Percentiles rank a stretch among this genome's conserved stretches.
phyloP scores from a whole-genome alignment of 83 land plant species.

The Picea abies region DNA sequence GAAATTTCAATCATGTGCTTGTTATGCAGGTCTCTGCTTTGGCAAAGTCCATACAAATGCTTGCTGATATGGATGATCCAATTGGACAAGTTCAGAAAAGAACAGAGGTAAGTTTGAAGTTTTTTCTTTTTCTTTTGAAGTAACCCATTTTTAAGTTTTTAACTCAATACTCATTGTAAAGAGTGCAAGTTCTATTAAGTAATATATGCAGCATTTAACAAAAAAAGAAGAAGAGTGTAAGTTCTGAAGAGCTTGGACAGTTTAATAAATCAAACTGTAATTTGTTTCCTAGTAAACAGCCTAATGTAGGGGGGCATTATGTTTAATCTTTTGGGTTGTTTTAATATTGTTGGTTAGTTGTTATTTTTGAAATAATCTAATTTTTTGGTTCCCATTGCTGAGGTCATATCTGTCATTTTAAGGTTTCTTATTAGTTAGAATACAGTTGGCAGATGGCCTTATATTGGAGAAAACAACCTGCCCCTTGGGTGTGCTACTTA shows the following conservation, averaged over 20 bases:
- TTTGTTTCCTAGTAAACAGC: not conserved
- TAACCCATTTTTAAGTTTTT: not conserved
- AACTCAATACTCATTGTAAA: not conserved
- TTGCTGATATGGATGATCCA: slow-evolving; percentile 97
- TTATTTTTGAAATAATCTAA: not conserved
- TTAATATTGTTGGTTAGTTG: not conserved
- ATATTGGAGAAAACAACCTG: slow-evolving; percentile 82
- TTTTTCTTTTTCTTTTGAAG: not conserved
- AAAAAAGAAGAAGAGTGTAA: too few species aligned
- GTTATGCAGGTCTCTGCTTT: slow-evolving; percentile 64
- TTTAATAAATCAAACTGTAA: not conserved
- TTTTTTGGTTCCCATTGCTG: not conserved
- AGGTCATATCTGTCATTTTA: not conserved
- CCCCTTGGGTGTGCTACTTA: slow-evolving; percentile 91
- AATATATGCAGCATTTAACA: too few species aligned
- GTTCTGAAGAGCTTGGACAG: too few species aligned
- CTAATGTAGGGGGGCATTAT: not conserved
- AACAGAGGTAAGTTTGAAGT: slow-evolving; percentile 63
- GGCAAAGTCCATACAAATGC: slow-evolving; percentile 77
- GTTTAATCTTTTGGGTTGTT: not conserved
- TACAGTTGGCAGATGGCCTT: slow-evolving; percentile 90
- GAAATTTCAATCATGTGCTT: not conserved
- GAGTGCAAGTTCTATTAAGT: too few species aligned
- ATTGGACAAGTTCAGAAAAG: slow-evolving; percentile 77
- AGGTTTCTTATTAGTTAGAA: not conserved